phyloP scores from a whole-genome alignment of 2,329 filamentous ascomycete genomes.

The Phaeosphaeria sp. region DNA sequence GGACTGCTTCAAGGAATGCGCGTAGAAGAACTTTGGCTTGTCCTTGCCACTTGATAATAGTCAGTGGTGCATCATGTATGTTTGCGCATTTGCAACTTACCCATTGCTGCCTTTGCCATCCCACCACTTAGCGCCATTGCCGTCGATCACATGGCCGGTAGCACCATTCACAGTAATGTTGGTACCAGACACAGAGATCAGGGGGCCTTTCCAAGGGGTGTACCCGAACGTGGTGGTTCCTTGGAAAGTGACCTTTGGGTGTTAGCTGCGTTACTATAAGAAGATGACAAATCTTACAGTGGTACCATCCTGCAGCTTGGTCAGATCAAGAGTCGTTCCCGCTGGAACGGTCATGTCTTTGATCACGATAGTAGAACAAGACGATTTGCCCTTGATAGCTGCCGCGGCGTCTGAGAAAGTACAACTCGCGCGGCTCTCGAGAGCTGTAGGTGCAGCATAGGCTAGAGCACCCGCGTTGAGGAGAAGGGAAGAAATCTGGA shows the following conservation, averaged over 20 bases:
- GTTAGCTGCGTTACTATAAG: background rate
- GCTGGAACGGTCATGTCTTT: constrained; percentile 63
- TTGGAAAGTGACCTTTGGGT: constrained; percentile 62
- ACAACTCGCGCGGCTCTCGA: constrained; percentile 52
- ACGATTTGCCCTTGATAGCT: constrained; percentile 57
- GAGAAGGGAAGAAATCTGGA: constrained; percentile 26
- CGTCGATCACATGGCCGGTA: constrained; percentile 63
- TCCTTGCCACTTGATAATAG: constrained; percentile 27
- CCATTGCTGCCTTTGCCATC: constrained; percentile 55
- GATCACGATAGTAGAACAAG: constrained; percentile 63
- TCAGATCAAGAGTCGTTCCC: constrained; percentile 65
- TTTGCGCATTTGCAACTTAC: too few relatives aligned
- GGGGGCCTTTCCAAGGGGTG: constrained; percentile 69
- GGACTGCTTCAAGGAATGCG: constrained; percentile 60
- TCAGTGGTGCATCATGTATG: constrained; percentile 50
- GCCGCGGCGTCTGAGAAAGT: constrained; percentile 62
- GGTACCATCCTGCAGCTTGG: constrained; percentile 59
- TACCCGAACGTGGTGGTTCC: constrained; percentile 73
- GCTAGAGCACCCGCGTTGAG: constrained; percentile 39
- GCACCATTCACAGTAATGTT: constrained; percentile 67
- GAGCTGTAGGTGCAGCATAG: constrained; percentile 29
- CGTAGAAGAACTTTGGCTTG: constrained; percentile 64
- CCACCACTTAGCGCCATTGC: constrained; percentile 62
- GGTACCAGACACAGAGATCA: constrained; percentile 66
- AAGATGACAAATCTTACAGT: constrained; percentile 36